Base-by-base conservation (phyloP, 164 flowering plant genomes). In the Umbilicus rupestris region DNA sequence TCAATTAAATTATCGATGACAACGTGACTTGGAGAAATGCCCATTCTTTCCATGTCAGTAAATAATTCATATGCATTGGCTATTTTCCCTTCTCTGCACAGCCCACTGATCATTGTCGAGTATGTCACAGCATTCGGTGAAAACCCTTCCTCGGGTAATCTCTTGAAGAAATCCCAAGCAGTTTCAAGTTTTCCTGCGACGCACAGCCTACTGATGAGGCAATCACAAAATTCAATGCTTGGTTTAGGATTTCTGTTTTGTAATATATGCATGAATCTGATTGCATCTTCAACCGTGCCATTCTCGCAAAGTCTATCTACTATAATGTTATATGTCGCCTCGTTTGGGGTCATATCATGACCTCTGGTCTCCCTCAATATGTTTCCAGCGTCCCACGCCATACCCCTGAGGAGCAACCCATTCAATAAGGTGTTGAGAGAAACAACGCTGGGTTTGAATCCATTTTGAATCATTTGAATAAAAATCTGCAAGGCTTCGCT, bases 41-140 rank as follows among this genome's bases (percentile, higher is more conserved):
- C 60, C 60, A 55, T 28, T 55, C 19, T 11, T 55, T 55, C 60
- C 60, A 55, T 55, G 19, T 55, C 39, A n/a, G 68, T 62, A 67
- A 85, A 70, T 64, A 85, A 7, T n/a, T 79, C 69, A 46, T 77
- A 29, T 46, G 88, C 85, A 65, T 85, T 80, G 0, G n/a, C 20
- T 24, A 77, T 33, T 24, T 70, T 24, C 41, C 69, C 52, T 19
- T 68, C 79, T 66, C 78, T 76, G 74, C 82, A 87, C 49, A 82
- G 79, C 30, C 90, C 88, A 75, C 76, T 75, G 19, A 87, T 8
- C 30, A 82, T 64, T 22, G 77, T 72, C 15, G 5, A 31, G 69
- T 79, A 81, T 2, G 84, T 81, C 14, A 24, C 0, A 12, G 63
- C 68, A 49, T 76, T 39, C 0, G 85, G 84, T 8, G 12, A 42